Evolutionary conservation across 805 yeast genomes (phyloP).

Genomic region (Phaffomyces thermotolerans): DNA sequence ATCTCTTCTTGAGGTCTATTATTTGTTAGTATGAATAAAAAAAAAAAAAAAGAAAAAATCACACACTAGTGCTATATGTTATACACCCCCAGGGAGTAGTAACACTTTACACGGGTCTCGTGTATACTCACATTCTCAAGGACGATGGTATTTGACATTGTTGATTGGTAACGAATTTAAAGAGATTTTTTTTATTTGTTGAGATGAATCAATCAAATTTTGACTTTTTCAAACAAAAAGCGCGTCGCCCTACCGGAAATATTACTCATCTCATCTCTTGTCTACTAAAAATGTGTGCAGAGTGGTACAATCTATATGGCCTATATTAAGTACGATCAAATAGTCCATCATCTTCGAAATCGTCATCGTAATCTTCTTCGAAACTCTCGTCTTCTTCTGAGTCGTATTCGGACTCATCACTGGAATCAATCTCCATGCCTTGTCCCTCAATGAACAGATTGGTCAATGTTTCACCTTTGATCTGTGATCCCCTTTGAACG

Average conservation of each 20-base stretch:
- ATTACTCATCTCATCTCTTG: too few species aligned
- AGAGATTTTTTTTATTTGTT: not conserved
- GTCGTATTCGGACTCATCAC: slow-evolving; percentile 16
- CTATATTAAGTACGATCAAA: slow-evolving; percentile 36
- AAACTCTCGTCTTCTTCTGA: slow-evolving; percentile 27
- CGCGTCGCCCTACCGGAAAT: not conserved
- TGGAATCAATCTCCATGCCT: slow-evolving; percentile 15
- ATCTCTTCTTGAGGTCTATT: slow-evolving; percentile 87
- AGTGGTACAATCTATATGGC: too few species aligned
- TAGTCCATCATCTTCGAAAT: slow-evolving; percentile 50
- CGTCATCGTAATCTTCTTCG: slow-evolving; percentile 37
- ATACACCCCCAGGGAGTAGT: too few species aligned
- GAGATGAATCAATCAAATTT: not conserved
- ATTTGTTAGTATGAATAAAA: not conserved
- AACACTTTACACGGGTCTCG: too few species aligned
- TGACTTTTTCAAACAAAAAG: too few species aligned
- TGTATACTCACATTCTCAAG: slow-evolving; percentile 34
- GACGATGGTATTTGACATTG: slow-evolving; percentile 27
- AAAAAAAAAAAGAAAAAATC: too few species aligned
- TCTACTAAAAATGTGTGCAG: too few species aligned
- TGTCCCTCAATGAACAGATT: slow-evolving; percentile 25
- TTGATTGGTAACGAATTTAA: not conserved
- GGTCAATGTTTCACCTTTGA: slow-evolving; percentile 54
- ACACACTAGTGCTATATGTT: too few species aligned
- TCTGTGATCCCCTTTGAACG: slow-evolving; percentile 45